phyloP scores from a whole-genome alignment of 768 basidiomycete species.

The Kondoa subrosea region DNA sequence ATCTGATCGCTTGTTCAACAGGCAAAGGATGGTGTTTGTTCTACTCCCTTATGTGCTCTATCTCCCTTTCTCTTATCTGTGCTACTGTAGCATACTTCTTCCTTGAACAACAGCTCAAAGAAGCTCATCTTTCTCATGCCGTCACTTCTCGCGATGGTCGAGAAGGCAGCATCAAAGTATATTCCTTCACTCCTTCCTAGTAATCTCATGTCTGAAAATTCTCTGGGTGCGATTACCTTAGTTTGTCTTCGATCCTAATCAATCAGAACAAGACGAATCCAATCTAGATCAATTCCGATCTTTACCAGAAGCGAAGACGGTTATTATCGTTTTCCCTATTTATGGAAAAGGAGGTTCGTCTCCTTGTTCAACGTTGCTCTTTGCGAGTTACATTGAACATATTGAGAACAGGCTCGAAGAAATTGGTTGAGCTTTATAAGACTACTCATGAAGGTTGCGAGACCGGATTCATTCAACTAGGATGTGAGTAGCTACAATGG shows the following conservation, averaged over 20 bases:
- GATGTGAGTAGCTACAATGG: constrained; percentile 27
- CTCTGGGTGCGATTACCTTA: not conserved
- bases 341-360: constrained; percentile 32
- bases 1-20: too few relatives aligned
- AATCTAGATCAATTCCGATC: constrained; percentile 34
- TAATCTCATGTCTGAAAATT: too few relatives aligned
- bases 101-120: constrained; percentile 41
- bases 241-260: constrained; percentile 44
- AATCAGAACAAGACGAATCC: constrained; percentile 31
- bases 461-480: constrained; percentile 45
- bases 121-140: constrained; percentile 37
- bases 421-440: constrained; percentile 39
- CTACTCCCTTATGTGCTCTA: too few relatives aligned
- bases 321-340: constrained; percentile 37
- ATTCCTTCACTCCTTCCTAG: not conserved
- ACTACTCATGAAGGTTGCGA: constrained; percentile 31
- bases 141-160: constrained; percentile 45
- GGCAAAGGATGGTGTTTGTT: too few relatives aligned
- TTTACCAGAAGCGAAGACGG: constrained; percentile 43
- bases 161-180: constrained; percentile 35
- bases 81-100: constrained; percentile 52
- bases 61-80: too few relatives aligned
- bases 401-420: constrained; percentile 28
- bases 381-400: not conserved
- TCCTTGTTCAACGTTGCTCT: not conserved